Evolutionary conservation across 768 basidiomycete species (phyloP), one percentile per base, ranked within the genome.

Genomic region (Mycena vulgaris): DNA sequence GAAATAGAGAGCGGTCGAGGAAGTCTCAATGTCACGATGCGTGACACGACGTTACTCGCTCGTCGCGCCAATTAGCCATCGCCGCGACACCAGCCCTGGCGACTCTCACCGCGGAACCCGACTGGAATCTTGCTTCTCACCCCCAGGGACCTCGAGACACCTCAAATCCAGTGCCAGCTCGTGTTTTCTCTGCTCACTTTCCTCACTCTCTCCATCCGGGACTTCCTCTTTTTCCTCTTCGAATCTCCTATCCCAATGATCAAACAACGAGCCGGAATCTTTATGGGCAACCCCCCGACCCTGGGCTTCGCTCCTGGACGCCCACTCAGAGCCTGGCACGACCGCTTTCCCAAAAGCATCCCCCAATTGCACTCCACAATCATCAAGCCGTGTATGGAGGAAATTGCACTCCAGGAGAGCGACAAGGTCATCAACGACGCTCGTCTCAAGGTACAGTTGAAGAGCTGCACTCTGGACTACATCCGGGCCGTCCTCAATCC

Each of bases 321-420:
- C 25, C 13, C 49, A 30, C 58, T 66, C 64, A 47, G 49, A 33
- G 45, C 47, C 16, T 57, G 64, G 64, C 64, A 66, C 35, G 45
- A 58, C 23, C 33, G 55, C 39, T 66, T 57, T 25, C 55, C 63
- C 1, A 64, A 33, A 47, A 55, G 63, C 17, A 42, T 62, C 21
- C 61, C 61, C 8, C 61, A 62, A 14, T n/a, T 60, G 21, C 59
- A 60, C 30, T 30, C 40, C 3, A 17, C 33, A 27, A 49, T 49
- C 45, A 37, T 61, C 47, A 61, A 61, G 33, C 47, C 60, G n/a
- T 61, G 60, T n/a, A 61, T 61, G 60, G 21, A 49, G 19, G 66
- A 71, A 42, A 62, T 71, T 13, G 66, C 66, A 7, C 52, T 68
- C 11, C 21, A 63, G 52, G 66, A 71, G 30, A 71, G 65, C 53